Evolutionary conservation across 2,329 filamentous ascomycete genomes (phyloP).

Genomic region (Ascosphaera apis): DNA sequence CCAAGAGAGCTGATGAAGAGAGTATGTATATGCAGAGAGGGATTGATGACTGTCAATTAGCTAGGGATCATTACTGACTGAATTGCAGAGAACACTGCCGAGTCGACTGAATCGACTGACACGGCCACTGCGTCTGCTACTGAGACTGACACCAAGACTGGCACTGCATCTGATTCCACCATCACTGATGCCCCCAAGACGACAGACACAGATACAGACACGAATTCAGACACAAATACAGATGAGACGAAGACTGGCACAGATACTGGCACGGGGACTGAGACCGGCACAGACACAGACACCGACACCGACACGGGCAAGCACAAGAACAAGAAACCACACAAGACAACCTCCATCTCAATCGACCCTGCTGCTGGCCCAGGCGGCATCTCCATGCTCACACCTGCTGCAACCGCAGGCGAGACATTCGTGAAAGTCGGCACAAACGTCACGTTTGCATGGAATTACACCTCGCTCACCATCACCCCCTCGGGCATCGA

Average conservation of each 20-base stretch:
- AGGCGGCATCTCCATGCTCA: slow-evolving; percentile 39
- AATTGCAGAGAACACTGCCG: not conserved
- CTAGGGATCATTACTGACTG: not conserved
- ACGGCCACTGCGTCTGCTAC: not conserved
- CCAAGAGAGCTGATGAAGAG: too few species aligned
- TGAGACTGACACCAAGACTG: too few species aligned
- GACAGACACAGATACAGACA: slow-evolving; percentile 5
- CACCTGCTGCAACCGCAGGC: slow-evolving; percentile 26
- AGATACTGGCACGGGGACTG: slow-evolving; percentile 6
- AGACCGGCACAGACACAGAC: slow-evolving; percentile 4
- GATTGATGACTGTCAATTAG: not conserved
- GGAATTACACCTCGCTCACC: slow-evolving; percentile 44
- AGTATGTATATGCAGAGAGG: not conserved
- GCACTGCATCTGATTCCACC: slow-evolving; percentile 4
- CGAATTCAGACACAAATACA: slow-evolving; percentile 5
- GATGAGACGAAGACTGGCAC: slow-evolving; percentile 4
- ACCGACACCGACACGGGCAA: slow-evolving; percentile 8
- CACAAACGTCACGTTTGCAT: slow-evolving; percentile 37
- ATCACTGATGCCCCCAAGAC: slow-evolving; percentile 6
- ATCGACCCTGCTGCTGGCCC: slow-evolving; percentile 30
- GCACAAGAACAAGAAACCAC: slow-evolving; percentile 7
- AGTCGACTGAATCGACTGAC: not conserved
- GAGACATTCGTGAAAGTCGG: slow-evolving; percentile 41
- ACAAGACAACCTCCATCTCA: slow-evolving; percentile 10
- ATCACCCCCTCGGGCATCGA: slow-evolving; percentile 36